Evolutionary conservation across 169 alveolate genomes (phyloP).

Genomic region (Eimeria necatrix): DNA sequence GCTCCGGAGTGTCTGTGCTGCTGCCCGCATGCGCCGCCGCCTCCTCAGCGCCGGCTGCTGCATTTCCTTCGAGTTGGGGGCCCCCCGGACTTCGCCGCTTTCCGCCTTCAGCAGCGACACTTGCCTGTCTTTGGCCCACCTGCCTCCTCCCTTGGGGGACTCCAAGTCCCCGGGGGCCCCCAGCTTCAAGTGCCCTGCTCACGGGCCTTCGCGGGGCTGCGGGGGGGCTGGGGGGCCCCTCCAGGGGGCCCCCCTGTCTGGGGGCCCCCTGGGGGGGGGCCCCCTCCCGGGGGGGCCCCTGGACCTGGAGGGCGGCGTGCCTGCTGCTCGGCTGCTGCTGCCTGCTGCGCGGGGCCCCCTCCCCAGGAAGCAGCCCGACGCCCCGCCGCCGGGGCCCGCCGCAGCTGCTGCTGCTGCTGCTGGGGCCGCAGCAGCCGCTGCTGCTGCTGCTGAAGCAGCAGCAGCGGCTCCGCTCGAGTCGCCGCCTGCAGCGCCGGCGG

Average conservation of each 20-base stretch:
- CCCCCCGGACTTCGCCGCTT: not conserved
- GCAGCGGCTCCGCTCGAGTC: too few relatives aligned
- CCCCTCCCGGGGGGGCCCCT: not conserved
- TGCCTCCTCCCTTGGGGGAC: not conserved
- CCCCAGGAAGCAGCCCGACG: not conserved
- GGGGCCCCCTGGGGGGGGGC: not conserved
- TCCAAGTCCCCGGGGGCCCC: not conserved
- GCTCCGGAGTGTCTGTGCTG: not conserved
- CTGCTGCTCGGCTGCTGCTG: not conserved
- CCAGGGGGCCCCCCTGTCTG: not conserved
- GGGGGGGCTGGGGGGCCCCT: not conserved
- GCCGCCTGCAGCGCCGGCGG: not conserved
- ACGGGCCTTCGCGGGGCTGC: not conserved
- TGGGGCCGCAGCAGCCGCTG: too few relatives aligned
- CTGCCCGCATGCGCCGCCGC: not conserved
- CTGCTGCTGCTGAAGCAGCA: too few relatives aligned
- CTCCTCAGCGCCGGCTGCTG: conserved; percentile 8
- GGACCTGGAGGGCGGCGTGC: not conserved
- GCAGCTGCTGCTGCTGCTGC: not conserved
- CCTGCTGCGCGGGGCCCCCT: not conserved
- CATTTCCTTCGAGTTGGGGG: not conserved
- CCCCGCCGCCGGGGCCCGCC: not conserved
- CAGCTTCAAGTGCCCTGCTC: not conserved
- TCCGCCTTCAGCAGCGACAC: conserved; percentile 50
- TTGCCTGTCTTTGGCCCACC: conserved; percentile 19